phyloP scores from a whole-genome alignment of 192 early-diverging fungal species.

The Rhizoclosmatium globosum region DNA sequence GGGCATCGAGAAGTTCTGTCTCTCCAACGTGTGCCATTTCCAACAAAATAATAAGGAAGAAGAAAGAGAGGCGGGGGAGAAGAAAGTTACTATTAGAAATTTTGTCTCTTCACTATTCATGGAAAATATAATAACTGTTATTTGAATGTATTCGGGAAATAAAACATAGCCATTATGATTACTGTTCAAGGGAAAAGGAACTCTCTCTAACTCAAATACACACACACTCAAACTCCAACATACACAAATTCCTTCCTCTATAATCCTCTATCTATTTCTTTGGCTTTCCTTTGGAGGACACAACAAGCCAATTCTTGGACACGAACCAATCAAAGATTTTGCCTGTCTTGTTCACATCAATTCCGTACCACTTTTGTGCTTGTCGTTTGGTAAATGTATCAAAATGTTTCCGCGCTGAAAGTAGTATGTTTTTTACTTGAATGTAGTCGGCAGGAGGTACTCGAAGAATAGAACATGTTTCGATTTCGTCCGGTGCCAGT shows the following conservation, averaged over 20 bases:
- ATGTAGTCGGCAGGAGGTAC: conserved; percentile 86
- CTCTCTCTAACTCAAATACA: too few species aligned
- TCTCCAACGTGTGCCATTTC: not conserved
- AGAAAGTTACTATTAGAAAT: not conserved
- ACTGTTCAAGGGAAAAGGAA: too few species aligned
- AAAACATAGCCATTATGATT: too few species aligned
- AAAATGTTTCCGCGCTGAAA: conserved; percentile 63
- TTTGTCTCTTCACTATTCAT: not conserved
- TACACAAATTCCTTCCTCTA: too few species aligned
- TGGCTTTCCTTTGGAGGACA: conserved; percentile 23
- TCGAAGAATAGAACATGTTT: conserved; percentile 81
- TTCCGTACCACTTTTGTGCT: conserved; percentile 87
- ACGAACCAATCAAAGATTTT: conserved; percentile 90
- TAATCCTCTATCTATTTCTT: conserved; percentile 1
- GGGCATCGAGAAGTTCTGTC: conserved; percentile 78
- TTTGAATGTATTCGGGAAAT: too few species aligned
- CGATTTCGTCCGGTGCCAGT: conserved; percentile 71
- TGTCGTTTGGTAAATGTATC: conserved; percentile 87
- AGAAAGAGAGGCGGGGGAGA: not conserved
- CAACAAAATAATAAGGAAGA: not conserved
- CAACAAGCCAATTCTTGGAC: conserved; percentile 81
- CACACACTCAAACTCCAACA: too few species aligned
- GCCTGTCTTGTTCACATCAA: conserved; percentile 91
- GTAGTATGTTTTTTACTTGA: conserved; percentile 78
- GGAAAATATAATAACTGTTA: too few species aligned